Conservation (phyloP, 2,329 filamentous ascomycete genomes). For the Colletotrichum cereale region DNA sequence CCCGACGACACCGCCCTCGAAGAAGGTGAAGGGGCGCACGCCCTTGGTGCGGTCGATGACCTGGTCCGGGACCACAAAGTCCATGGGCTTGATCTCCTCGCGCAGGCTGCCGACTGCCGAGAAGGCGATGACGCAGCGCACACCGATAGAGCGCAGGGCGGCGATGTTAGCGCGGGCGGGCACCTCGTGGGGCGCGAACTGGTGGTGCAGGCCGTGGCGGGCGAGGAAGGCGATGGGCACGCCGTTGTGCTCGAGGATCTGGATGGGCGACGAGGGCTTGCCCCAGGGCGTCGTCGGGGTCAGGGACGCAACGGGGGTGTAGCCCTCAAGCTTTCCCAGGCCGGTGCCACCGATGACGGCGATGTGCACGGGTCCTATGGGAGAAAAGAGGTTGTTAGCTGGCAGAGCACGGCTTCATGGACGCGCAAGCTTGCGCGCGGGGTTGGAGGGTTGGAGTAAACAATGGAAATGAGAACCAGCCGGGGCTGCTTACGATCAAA, state of each 20-base stretch:
- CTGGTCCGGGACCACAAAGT: slow-evolving; percentile 97
- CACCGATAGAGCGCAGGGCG: slow-evolving; percentile 91
- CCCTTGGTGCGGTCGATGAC: slow-evolving; percentile 98
- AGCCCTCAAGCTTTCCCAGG: slow-evolving; percentile 87
- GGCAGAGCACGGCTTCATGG: neutral
- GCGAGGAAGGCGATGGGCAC: slow-evolving; percentile 92
- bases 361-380: slow-evolving; percentile 78
- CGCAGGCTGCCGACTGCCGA: slow-evolving; percentile 93
- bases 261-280: slow-evolving; percentile 78
- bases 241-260: slow-evolving; percentile 88
- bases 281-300: slow-evolving; percentile 91
- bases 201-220: slow-evolving; percentile 89
- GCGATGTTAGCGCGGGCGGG: slow-evolving; percentile 95
- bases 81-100: slow-evolving; percentile 93
- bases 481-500: slow-evolving; percentile 65
- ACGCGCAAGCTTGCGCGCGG: neutral
- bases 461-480: neutral
- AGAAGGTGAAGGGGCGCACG: slow-evolving; percentile 94
- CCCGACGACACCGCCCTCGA: slow-evolving; percentile 89
- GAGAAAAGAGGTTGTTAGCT: slow-evolving; percentile 9
- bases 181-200: slow-evolving; percentile 95
- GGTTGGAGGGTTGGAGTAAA: slow-evolving; percentile 20
- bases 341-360: slow-evolving; percentile 95
- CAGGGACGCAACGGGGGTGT: slow-evolving; percentile 84
- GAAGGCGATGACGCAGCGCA: slow-evolving; percentile 93